Conservation (phyloP, 352 stramenopile genomes). For the Hyphochytrium catenoides region DNA sequence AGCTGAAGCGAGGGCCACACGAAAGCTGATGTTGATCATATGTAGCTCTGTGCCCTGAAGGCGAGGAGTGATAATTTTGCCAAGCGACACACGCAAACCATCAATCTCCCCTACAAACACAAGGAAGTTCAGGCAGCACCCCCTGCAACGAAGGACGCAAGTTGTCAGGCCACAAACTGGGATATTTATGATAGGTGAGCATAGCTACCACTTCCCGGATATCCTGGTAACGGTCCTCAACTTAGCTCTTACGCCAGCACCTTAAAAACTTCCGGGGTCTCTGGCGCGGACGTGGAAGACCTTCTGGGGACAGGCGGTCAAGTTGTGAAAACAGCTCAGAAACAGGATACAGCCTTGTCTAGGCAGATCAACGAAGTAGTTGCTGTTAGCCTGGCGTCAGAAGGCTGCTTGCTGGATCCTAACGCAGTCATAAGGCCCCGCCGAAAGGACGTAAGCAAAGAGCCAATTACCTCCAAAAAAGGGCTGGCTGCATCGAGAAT, state of each 20-base stretch:
- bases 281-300: no score
- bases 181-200: constrained; percentile 51
- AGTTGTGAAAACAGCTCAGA: no score
- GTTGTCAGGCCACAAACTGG: constrained; percentile 46
- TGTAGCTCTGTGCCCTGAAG: constrained; percentile 26
- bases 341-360: no score
- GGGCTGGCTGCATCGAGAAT: background rate
- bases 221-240: no score
- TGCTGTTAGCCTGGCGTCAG: constrained; percentile 31
- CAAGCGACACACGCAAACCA: constrained; percentile 27
- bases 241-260: no score
- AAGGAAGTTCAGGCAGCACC: constrained; percentile 58
- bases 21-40: constrained; percentile 1
- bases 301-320: no score
- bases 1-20: constrained; percentile 1
- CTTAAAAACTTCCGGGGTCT: no score
- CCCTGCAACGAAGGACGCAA: constrained; percentile 33
- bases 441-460: background rate
- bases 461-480: background rate
- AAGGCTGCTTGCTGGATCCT: constrained; percentile 42
- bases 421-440: constrained; percentile 13
- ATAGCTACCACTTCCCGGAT: no score
- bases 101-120: constrained; percentile 41
- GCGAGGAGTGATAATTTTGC: constrained; percentile 48
- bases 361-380: constrained; percentile 53